A percentile compares a stretch with the other conserved stretches of the same genome.
phyloP scores from a whole-genome alignment of 2,329 filamentous ascomycete genomes.

The Chaetothyriales sp. region DNA sequence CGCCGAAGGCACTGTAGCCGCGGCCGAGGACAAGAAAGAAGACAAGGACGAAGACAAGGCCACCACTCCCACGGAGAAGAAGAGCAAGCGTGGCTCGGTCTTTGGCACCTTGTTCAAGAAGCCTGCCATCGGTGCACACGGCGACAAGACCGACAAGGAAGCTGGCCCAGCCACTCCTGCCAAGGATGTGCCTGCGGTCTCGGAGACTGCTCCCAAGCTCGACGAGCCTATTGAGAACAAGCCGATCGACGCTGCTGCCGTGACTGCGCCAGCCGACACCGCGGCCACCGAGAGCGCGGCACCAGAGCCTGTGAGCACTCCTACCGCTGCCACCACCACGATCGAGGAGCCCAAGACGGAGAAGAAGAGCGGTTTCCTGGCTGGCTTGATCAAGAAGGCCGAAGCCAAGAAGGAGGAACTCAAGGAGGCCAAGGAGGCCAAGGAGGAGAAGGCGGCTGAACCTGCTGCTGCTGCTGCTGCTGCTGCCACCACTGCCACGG shows the following conservation, averaged over 20 bases:
- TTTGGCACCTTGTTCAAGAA: constrained; percentile 71
- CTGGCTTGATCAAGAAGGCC: constrained; percentile 23
- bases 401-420: constrained; percentile 20
- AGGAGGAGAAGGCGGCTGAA: constrained; percentile 18
- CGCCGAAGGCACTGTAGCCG: constrained; percentile 27
- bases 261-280: constrained; percentile 31
- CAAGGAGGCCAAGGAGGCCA: constrained; percentile 16
- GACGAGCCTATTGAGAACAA: constrained; percentile 32
- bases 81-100: constrained; percentile 76
- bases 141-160: constrained; percentile 36
- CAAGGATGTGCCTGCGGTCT: constrained; percentile 35
- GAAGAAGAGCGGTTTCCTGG: constrained; percentile 22
- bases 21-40: constrained; percentile 40
- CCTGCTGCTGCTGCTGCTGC: constrained; percentile 14
- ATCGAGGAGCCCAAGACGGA: constrained; percentile 22
- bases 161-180: constrained; percentile 34
- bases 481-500: constrained; percentile 7
- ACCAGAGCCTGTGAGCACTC: constrained; percentile 21
- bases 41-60: constrained; percentile 31
- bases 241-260: constrained; percentile 28
- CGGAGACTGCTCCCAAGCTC: constrained; percentile 37
- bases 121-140: constrained; percentile 42
- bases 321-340: constrained; percentile 21
- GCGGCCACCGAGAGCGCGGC: constrained; percentile 21
- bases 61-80: constrained; percentile 43